Base-by-base conservation (phyloP, 1,139 yeast genomes). In the Debaryomyces singareniensis region DNA sequence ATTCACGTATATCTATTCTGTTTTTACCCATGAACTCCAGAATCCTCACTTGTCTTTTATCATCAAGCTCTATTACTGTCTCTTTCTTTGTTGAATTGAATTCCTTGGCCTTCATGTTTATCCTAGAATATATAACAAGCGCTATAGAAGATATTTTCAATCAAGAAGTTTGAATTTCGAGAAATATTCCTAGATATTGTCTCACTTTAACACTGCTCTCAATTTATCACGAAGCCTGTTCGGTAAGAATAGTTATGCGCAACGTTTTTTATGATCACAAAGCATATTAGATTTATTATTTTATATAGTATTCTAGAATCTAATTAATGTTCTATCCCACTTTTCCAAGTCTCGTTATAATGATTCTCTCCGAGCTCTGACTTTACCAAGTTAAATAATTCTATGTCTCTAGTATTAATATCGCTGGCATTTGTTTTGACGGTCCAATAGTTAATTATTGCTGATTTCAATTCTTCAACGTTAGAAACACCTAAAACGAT, bases 1-100 rank as follows among this genome's bases (percentile, higher is more conserved):
- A 85, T 51, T 87, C 95, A 34, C 96, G 69, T 33, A 86, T 83
- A 45, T 86, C 95, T 10, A 87, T 74, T 41, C 85, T 58, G 29
- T 70, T 73, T 36, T 63, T 60, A 31, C 76, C 75, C 31, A 81
- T 77, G 62, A 75, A 86, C 43, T 71, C 71, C 33, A 86, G 68
- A 15, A 86, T 85, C 0, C 85, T 75, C 24, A 83, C 79, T 36
- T 76, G 72, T 47, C 83, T 83, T 54, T 74, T 81, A 46, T 66
- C 67, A 30, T 86, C 93, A 31, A 65, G 49, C 15, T 59, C 59
- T 28, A 59, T 49, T 12, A 45, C 49, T 4, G 34, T 31, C 15
- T 42, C 51, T 25, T 44, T 38, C 24, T 35, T 27, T 5, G 34
- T 13, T 18, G 25, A 28, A 4, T 34, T 18, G 42, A 34, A 13